Evolutionary conservation across 1,284 basidiomycete genomes (phyloP), one percentile per base, ranked within the genome.

Genomic region (Fomitopsis palustris): DNA sequence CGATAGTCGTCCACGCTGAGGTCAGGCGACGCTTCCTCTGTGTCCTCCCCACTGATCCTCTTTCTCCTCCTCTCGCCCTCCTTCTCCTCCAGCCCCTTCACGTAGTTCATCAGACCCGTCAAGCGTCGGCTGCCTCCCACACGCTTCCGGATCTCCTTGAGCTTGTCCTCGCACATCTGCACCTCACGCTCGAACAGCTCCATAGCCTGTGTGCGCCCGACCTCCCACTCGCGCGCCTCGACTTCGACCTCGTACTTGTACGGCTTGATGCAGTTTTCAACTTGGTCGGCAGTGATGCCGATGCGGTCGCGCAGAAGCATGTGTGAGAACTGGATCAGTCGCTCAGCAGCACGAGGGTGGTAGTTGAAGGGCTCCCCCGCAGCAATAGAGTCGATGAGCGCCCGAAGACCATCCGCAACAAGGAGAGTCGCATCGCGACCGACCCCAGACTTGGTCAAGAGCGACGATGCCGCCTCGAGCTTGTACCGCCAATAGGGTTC

Each of bases 201-300:
- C 56, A 95, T 81, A 0, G 94, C 86, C 54, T 87, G 80, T 62
- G 81, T 79, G 37, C 96, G 79, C 0, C 96, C 96, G 3, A 79
- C 70, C 67, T 95, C 93, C 97, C 97, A 99, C 72, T 98, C 96
- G 42, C 87, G 79, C 12, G 84, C 82, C 64, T 97, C 93, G 27
- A 96, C 88, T 69, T 98, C 95, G 17, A 95, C 85, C 68, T 95
- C 94, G 72, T 98, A 98, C 80, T 99, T 98, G 85, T 88, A 98
- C 33, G 97, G 97, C 77, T 99, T 99, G 80, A 99, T 97, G 75
- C 94, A 97, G 76, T 99, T 99, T 80, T 99, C 97, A 8, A 99
- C 97, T 76, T 99, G 96, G 72, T 99, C 97, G 1, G 94, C 90
- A 3, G 97, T 95, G 57, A 98, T 76, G 9, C 92, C 91, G 61